Evolutionary conservation across 257 asterid species (phyloP), one percentile per base, ranked within the genome.

Genomic region (Craterostigma plantagineum): DNA sequence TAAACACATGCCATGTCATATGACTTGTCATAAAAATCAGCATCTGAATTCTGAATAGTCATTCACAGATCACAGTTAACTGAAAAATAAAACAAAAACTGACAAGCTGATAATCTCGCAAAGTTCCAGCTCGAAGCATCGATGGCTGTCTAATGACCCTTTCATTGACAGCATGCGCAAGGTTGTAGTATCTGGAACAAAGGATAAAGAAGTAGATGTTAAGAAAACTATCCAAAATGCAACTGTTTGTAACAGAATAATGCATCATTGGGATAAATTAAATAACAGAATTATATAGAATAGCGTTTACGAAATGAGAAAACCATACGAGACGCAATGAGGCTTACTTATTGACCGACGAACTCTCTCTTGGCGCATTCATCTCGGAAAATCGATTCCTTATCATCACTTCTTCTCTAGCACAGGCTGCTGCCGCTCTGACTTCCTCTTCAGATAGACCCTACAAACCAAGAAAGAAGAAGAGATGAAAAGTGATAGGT

Each of bases 381-480:
- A 90, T 80, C 76, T 90, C 99, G 52, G 91, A 77, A 60, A 90
- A 90, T 43, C 91, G 91, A 63, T 84, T 90, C 72, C 99, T 73
- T 60, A 90, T 84, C 92, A 64, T 60, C 55, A 90, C 99, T 69
- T 90, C 99, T 60, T 90, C 99, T 72, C 94, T 75, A 43, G 99
- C 99, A 69, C 95, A 90, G 52, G 92, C 79, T 52, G 94, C 99
- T 11, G 96, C 93, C 56, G 92, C 69, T 69, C 84, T 80, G 46
- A 80, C 92, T 77, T 90, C 99, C 73, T 90, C 99, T 61, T 84
- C 96, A 57, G 99, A 80, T 14, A 90, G 92, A 63, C 99, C 99
- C 99, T 90, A 60, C 61, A 33, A 33, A 42, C 57, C 52, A 48
- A 33, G 58, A 60, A 41, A 18, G 14, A 43, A 4, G 33, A 18